Evolutionary conservation across 768 basidiomycete genomes (phyloP).

Genomic region (button mushroom (Agaricus bisporus)): DNA sequence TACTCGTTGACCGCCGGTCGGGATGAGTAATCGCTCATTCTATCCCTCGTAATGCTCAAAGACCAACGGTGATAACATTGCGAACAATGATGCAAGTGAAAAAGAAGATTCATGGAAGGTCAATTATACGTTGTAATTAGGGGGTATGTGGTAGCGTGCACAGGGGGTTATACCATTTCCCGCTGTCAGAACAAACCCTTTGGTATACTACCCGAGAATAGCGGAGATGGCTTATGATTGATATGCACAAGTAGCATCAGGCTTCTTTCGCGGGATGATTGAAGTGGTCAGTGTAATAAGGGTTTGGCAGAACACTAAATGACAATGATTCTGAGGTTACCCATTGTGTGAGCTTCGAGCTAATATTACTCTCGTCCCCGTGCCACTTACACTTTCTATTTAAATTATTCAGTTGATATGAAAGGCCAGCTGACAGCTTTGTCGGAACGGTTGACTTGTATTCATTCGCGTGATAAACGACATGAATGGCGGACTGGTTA

Average conservation of each 20-base stretch:
- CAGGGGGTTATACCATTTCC: neutral
- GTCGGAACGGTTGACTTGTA: too few species aligned
- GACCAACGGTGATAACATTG: too few species aligned
- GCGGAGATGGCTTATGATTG: neutral
- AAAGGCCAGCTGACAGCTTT: neutral
- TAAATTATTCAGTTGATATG: too few species aligned
- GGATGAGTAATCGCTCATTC: neutral
- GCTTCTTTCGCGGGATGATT: conserved; percentile 8
- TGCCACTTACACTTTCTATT: neutral
- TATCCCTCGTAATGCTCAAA: too few species aligned
- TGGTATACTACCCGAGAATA: neutral
- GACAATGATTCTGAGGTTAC: neutral
- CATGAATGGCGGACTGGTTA: too few species aligned
- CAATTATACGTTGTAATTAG: too few species aligned
- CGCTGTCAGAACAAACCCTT: neutral
- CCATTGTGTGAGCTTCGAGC: neutral
- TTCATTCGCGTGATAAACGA: too few species aligned
- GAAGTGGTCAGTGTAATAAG: neutral
- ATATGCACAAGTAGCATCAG: neutral
- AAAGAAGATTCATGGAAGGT: too few species aligned
- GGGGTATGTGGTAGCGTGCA: too few species aligned
- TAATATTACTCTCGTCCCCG: neutral
- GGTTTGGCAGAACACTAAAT: neutral
- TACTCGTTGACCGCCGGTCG: conserved; percentile 3
- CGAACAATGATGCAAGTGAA: too few species aligned